Base-by-base conservation (phyloP, 768 basidiomycete genomes). In the Clitopilus hobsonii region DNA sequence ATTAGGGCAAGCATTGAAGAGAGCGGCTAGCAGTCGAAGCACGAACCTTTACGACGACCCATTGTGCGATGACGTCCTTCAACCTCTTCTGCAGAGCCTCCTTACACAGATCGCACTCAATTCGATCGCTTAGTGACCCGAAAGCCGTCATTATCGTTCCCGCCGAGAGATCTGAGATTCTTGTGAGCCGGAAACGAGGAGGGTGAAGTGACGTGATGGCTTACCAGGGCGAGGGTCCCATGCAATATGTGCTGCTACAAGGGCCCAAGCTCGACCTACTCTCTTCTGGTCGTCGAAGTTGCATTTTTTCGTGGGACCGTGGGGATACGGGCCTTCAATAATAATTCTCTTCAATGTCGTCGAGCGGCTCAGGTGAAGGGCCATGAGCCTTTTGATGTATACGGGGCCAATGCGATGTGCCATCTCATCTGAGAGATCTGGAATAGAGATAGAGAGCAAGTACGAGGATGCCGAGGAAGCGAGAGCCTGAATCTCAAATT, bases 281-380 rank as follows among this genome's bases (percentile, higher is more conserved):
- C 58, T 56, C 23, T 55, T 58, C 41, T 67, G 68, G 38, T 62
- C 54, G 38, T 24, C 50, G 8, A 54, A 28, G 41, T 53, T 52
- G 57, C 63, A 64, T 7, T 24, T 5, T 16, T 22, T 29, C 5
- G 52, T 58, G 14, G 64, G 59, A 16, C 49, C 38, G 50, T 63
- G 62, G n/a, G 57, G 55, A n/a, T 49, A 32, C 10, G 63, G 63
- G 5, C 60, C 60, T 5, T 24, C 22, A n/a, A 51, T 24, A 18
- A 83, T 68, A 20, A 83, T 68, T 13, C 77, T 73, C 61, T 83
- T 84, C 38, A 83, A 74, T 16, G 80, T 79, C 52, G 82, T 81
- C 23, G 75, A 63, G 13, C 81, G 78, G 13, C 79, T 78, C 36
- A 81, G 72, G 56, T 83, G 82, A 32, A 84, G 67, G 62, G 75